Conservation (phyloP, 345 rosid genomes). For the Punica granatum region DNA sequence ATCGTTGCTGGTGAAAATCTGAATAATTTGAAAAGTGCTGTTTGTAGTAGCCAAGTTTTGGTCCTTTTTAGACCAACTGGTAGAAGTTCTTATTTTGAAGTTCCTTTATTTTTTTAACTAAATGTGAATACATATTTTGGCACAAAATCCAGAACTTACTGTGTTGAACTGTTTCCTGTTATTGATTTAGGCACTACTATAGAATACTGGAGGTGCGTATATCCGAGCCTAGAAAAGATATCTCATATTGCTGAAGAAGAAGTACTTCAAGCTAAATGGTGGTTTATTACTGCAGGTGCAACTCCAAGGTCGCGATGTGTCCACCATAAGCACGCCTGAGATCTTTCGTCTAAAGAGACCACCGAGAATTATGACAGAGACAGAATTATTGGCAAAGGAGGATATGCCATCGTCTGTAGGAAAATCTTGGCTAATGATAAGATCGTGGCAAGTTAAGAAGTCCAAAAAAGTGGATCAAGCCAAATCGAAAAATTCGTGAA, state of each 20-base stretch:
- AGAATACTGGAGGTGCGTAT: neutral
- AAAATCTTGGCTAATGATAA: slow-evolving; percentile 22
- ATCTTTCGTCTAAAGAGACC: slow-evolving; percentile 31
- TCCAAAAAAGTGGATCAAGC: slow-evolving; percentile 25
- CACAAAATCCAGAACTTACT: too few species aligned
- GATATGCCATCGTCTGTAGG: too few species aligned
- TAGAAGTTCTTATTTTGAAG: too few species aligned
- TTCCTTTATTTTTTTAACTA: too few species aligned
- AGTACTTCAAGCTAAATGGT: slow-evolving; percentile 23
- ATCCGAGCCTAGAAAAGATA: slow-evolving; percentile 11
- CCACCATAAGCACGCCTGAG: slow-evolving; percentile 12
- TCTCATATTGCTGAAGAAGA: slow-evolving; percentile 6
- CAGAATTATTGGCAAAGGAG: slow-evolving; percentile 28
- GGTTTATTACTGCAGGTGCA: slow-evolving; percentile 29
- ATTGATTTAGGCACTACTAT: too few species aligned
- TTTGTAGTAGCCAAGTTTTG: too few species aligned
- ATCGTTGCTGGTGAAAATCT: too few species aligned
- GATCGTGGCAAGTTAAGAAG: slow-evolving; percentile 34
- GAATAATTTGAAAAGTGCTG: too few species aligned
- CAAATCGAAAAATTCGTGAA: too few species aligned
- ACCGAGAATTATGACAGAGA: slow-evolving; percentile 23
- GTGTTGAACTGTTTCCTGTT: too few species aligned
- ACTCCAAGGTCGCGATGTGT: neutral
- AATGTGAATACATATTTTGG: too few species aligned
- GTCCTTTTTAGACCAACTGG: too few species aligned